Evolutionary conservation across 2,329 filamentous ascomycete genomes (phyloP).

Genomic region (Trichoderma hamatum): DNA sequence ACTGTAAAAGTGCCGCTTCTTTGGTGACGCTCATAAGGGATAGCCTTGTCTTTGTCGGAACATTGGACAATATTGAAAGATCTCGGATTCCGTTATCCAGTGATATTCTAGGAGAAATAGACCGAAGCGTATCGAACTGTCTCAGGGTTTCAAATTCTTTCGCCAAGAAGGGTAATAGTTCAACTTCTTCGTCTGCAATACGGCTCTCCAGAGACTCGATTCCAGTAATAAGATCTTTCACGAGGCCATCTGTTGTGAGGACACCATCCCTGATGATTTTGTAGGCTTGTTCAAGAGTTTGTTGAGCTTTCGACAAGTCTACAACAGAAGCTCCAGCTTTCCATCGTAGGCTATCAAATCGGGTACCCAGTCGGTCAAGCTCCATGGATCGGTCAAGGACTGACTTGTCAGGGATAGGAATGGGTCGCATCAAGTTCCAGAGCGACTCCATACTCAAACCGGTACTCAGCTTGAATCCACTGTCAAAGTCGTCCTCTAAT

Average conservation of each 20-base stretch:
- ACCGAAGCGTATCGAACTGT: slow-evolving; percentile 53
- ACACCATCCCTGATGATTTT: slow-evolving; percentile 52
- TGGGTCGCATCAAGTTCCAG: slow-evolving; percentile 73
- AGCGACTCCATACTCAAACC: slow-evolving; percentile 79
- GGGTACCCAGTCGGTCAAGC: slow-evolving; percentile 58
- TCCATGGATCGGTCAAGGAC: slow-evolving; percentile 52
- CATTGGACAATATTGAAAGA: slow-evolving; percentile 50
- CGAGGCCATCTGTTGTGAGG: slow-evolving; percentile 49
- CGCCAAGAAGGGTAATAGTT: slow-evolving; percentile 54
- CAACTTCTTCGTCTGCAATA: slow-evolving; percentile 47
- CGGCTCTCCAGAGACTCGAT: slow-evolving; percentile 55
- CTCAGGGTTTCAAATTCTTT: slow-evolving; percentile 60
- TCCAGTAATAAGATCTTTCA: slow-evolving; percentile 54
- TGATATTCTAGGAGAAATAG: slow-evolving; percentile 12
- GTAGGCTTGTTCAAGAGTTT: slow-evolving; percentile 60
- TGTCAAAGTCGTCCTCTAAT: slow-evolving; percentile 62
- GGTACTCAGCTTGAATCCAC: slow-evolving; percentile 71
- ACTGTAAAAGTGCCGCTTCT: slow-evolving; percentile 49
- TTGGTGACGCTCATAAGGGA: slow-evolving; percentile 40
- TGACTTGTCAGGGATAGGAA: slow-evolving; percentile 52
- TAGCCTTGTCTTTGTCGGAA: slow-evolving; percentile 41
- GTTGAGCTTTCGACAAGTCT: slow-evolving; percentile 57
- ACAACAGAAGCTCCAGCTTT: slow-evolving; percentile 55
- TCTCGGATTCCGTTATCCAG: slow-evolving; percentile 12
- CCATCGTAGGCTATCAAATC: slow-evolving; percentile 66